These are phyloP conservation scores for Daldinia eschscholtzii DNA, from an alignment of 2,329 filamentous ascomycete species.

Conservation along the genomic window DNA sequence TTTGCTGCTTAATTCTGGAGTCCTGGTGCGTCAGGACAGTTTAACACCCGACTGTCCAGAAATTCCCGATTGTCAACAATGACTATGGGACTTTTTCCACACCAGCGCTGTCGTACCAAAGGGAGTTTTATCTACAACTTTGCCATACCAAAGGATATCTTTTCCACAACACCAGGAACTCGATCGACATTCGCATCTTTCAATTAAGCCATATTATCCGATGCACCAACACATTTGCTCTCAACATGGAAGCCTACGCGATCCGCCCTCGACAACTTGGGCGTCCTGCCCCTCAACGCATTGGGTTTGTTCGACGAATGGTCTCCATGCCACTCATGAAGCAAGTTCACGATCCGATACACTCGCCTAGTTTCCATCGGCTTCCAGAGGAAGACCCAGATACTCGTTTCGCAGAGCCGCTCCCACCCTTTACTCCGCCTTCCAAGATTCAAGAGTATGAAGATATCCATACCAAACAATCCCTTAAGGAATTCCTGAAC, in stretches of 20 bases:
- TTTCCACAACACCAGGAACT: constrained; percentile 6
- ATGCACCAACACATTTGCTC: constrained; percentile 20
- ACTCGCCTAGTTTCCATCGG: constrained; percentile 8
- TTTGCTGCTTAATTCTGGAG: not conserved
- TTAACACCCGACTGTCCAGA: constrained; percentile 1
- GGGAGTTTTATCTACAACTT: not conserved
- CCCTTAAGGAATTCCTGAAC: constrained; percentile 24
- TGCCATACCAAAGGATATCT: not conserved
- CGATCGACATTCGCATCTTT: not conserved
- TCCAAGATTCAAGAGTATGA: constrained; percentile 16
- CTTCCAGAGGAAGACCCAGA: constrained; percentile 23
- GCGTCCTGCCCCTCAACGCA: not conserved
- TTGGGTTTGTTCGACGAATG: constrained; percentile 28
- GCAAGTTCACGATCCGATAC: not conserved
- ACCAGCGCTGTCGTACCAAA: not conserved
- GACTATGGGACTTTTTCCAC: constrained; percentile 4
- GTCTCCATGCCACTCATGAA: constrained; percentile 34
- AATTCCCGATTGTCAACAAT: not conserved
- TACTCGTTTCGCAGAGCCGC: not conserved
- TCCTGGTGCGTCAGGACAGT: not conserved
- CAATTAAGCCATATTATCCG: constrained; percentile 9
- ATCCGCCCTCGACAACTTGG: not conserved
- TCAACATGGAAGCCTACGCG: constrained; percentile 30
- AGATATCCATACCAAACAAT: constrained; percentile 13
- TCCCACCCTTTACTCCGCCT: not conserved